phyloP scores from a whole-genome alignment of 306 rosid genomes.

The Lathyrus sativus region DNA sequence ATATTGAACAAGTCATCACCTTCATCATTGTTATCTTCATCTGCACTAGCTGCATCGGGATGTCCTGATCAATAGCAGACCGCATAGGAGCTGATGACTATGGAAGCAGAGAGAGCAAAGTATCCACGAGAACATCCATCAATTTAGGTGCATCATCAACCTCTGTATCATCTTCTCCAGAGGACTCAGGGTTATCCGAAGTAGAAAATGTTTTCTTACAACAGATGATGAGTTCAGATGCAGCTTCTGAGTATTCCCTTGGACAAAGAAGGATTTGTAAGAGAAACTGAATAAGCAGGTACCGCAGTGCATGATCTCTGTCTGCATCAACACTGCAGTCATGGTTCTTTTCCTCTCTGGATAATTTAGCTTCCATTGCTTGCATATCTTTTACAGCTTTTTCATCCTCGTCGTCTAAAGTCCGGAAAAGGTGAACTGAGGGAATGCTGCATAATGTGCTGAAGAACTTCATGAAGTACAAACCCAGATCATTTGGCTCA shows the following conservation, averaged over 20 bases:
- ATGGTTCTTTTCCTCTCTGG: slow-evolving; percentile 72
- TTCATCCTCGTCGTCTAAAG: slow-evolving; percentile 69
- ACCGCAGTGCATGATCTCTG: slow-evolving; percentile 71
- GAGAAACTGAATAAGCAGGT: slow-evolving; percentile 87
- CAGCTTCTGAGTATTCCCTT: slow-evolving; percentile 83
- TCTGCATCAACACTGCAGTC: slow-evolving; percentile 53
- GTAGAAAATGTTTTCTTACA: slow-evolving; percentile 71
- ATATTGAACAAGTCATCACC: no score
- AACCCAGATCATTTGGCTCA: slow-evolving; percentile 80
- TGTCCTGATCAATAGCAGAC: no score
- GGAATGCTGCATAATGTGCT: slow-evolving; percentile 81
- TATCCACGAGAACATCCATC: no score
- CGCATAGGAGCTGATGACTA: no score
- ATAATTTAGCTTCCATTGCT: slow-evolving; percentile 62
- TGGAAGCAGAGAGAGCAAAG: no score
- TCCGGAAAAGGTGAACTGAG: slow-evolving; percentile 78
- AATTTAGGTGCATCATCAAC: slow-evolving; percentile 64
- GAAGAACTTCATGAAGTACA: slow-evolving; percentile 87
- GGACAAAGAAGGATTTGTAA: slow-evolving; percentile 86
- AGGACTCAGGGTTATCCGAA: slow-evolving; percentile 60
- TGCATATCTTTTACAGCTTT: slow-evolving; percentile 66
- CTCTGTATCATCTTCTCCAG: slow-evolving; percentile 66
- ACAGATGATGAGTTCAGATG: slow-evolving; percentile 77
- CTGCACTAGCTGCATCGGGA: no score
- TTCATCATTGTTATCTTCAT: no score